Percentiles rank a stretch among this genome's conserved stretches.
phyloP scores from a whole-genome alignment of 2,329 filamentous ascomycete genomes.

The Metarhizium guizhouense region DNA sequence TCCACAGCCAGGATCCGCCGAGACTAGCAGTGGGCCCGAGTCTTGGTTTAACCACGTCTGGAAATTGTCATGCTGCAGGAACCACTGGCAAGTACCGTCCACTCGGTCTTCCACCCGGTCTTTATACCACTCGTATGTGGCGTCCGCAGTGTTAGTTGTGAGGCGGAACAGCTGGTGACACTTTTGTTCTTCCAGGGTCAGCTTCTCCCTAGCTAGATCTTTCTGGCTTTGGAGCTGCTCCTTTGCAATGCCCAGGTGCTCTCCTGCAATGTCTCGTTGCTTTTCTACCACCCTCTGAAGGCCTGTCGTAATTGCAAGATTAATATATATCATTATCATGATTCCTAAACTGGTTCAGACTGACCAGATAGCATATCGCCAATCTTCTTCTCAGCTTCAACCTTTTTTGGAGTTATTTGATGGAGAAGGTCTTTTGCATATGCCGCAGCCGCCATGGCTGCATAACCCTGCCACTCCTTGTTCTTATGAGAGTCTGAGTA shows the following conservation, averaged over 20 bases:
- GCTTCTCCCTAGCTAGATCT: neutral
- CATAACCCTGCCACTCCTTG: slow-evolving; percentile 21
- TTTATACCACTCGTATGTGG: slow-evolving; percentile 23
- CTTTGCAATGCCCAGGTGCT: neutral
- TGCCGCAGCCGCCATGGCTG: slow-evolving; percentile 19
- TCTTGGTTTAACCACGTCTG: slow-evolving; percentile 16
- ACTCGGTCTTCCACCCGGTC: slow-evolving; percentile 6
- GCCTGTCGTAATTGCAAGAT: neutral
- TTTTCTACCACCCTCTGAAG: neutral
- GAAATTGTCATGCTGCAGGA: slow-evolving; percentile 20
- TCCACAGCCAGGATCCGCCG: slow-evolving; percentile 30
- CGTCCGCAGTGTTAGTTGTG: neutral
- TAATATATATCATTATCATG: neutral
- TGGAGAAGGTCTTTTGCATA: slow-evolving; percentile 17
- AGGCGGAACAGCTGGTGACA: slow-evolving; percentile 12
- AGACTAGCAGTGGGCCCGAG: slow-evolving; percentile 23
- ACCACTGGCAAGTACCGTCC: slow-evolving; percentile 23
- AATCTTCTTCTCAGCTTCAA: slow-evolving; percentile 10
- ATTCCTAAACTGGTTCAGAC: neutral
- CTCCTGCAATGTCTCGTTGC: too few species aligned
- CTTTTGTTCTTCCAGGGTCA: neutral
- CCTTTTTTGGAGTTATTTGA: slow-evolving; percentile 6
- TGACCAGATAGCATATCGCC: slow-evolving; percentile 1
- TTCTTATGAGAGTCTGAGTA: slow-evolving; percentile 25
- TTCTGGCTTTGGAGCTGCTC: slow-evolving; percentile 4